These are phyloP conservation scores for Saccharomycopsis malanga DNA, from an alignment of 805 yeast species.

Conservation along the genomic window DNA sequence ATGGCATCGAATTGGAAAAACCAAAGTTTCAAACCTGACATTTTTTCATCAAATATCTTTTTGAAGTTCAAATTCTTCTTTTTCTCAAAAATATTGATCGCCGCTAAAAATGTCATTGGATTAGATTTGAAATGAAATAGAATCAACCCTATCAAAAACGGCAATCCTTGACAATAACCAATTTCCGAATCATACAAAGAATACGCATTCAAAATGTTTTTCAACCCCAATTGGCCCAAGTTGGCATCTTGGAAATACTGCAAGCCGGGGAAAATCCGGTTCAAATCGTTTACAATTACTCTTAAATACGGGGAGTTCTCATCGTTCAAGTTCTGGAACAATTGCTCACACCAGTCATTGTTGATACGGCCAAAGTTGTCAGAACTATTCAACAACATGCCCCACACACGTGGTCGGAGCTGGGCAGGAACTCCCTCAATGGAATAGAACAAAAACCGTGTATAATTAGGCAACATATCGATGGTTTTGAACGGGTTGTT, in stretches of 20 bases:
- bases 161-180: constrained; percentile 64
- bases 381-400: constrained; percentile 25
- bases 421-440: constrained; percentile 39
- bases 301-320: constrained; percentile 38
- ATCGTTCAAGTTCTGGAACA: constrained; percentile 33
- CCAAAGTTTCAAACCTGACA: constrained; percentile 48
- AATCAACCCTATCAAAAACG: constrained; percentile 55
- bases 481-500: constrained; percentile 39
- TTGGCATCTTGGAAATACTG: constrained; percentile 38
- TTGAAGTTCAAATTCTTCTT: constrained; percentile 38
- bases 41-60: constrained; percentile 45
- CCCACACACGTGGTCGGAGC: constrained; percentile 41
- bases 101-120: constrained; percentile 43
- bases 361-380: constrained; percentile 24
- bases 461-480: constrained; percentile 41
- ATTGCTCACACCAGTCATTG: constrained; percentile 26
- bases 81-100: constrained; percentile 52
- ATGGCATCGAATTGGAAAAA: constrained; percentile 43
- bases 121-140: constrained; percentile 36
- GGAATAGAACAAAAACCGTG: constrained; percentile 36
- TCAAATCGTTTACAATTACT: constrained; percentile 49
- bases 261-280: constrained; percentile 52
- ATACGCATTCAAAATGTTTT: constrained; percentile 52
- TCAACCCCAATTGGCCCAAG: constrained; percentile 39
- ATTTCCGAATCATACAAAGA: constrained; percentile 57